Evolutionary conservation across 768 basidiomycete species (phyloP).

Genomic region (Pholiota conissans): DNA sequence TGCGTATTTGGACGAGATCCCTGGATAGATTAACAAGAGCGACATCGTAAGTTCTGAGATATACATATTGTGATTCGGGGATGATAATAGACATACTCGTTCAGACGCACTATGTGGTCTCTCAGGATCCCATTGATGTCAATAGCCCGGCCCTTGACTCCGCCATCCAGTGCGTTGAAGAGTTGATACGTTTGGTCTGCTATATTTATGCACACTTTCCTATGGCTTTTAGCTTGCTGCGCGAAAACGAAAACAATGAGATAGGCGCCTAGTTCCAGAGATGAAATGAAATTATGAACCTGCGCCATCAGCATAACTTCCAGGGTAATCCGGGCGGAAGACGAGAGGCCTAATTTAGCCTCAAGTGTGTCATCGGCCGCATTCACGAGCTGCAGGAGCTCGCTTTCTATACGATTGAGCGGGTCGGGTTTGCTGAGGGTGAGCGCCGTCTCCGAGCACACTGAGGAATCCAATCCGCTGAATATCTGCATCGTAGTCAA

Average conservation of each 20-base stretch:
- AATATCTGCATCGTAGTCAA: conserved; percentile 10
- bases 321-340: conserved; percentile 19
- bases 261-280: neutral
- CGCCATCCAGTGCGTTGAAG: conserved; percentile 23
- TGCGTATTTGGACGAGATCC: conserved; percentile 10
- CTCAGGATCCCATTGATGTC: conserved; percentile 19
- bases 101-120: conserved; percentile 19
- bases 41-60: neutral
- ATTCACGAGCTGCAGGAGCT: conserved; percentile 13
- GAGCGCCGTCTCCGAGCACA: neutral
- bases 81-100: conserved; percentile 11
- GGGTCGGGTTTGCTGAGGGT: neutral
- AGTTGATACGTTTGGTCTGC: conserved; percentile 23
- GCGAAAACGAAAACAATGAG: neutral
- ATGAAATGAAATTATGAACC: conserved; percentile 9
- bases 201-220: conserved; percentile 16
- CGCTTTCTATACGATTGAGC: conserved; percentile 5
- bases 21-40: neutral
- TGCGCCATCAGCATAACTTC: conserved; percentile 20
- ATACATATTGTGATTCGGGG: neutral
- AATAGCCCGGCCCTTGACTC: conserved; percentile 22
- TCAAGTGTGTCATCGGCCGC: conserved; percentile 8
- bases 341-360: conserved; percentile 18
- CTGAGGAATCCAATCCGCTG: conserved; percentile 10
- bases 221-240: conserved; percentile 21